phyloP scores from a whole-genome alignment of 2,329 filamentous ascomycete species.

The Leptographium galeiforme region DNA sequence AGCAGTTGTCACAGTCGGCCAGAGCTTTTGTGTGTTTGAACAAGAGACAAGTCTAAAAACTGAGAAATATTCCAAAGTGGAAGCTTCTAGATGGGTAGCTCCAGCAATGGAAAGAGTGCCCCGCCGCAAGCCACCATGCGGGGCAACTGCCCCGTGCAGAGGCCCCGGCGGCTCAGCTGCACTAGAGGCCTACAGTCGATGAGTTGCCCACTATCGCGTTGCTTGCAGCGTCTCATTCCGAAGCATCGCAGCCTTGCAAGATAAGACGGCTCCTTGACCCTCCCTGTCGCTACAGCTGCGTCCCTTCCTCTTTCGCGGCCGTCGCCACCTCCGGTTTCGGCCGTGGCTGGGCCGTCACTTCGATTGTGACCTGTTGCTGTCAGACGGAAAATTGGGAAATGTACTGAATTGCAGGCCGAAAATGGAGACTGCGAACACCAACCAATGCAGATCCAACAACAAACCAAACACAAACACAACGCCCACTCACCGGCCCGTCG shows the following conservation, averaged over 20 bases:
- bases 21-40: not conserved
- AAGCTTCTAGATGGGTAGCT: slow-evolving; percentile 4
- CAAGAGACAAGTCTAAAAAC: not conserved
- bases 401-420: too few relatives aligned
- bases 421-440: too few relatives aligned
- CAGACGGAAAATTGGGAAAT: too few relatives aligned
- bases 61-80: not conserved
- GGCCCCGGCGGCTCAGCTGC: not conserved
- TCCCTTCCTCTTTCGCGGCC: too few relatives aligned
- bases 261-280: too few relatives aligned
- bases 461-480: not conserved
- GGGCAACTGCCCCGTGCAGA: not conserved
- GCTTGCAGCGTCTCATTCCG: too few relatives aligned
- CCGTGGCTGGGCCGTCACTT: slow-evolving; percentile 1
- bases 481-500: slow-evolving; percentile 49
- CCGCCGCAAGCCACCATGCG: not conserved
- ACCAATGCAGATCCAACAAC: too few relatives aligned
- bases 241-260: too few relatives aligned
- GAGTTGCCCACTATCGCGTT: too few relatives aligned
- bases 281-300: too few relatives aligned
- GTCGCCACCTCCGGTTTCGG: not conserved
- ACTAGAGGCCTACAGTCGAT: too few relatives aligned
- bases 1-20: too few relatives aligned
- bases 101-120: not conserved
- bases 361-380: slow-evolving; percentile 4